These are phyloP conservation scores for Thuidium tamariscinum DNA, from an alignment of 225 moss, liverwort and hornwort genomes.

Conservation along the genomic window DNA sequence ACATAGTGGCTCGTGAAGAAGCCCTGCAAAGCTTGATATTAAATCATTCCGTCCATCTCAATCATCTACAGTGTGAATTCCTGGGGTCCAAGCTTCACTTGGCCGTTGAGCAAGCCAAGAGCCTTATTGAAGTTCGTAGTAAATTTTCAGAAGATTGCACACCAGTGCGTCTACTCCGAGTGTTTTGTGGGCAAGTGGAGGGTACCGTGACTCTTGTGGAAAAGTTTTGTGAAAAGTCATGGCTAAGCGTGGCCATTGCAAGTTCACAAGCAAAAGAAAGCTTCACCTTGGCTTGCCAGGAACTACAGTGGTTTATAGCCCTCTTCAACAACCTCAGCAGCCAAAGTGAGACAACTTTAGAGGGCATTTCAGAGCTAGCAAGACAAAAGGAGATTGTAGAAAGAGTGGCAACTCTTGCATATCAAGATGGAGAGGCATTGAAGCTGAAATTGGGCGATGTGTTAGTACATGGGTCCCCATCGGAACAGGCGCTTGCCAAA, in stretches of 20 bases:
- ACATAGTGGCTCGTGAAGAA: no score
- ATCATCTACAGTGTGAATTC: not conserved
- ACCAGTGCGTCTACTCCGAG: not conserved
- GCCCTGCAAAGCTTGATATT: not conserved
- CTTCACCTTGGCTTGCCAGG: not conserved
- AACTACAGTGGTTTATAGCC: not conserved
- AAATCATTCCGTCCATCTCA: not conserved
- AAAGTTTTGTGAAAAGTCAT: not conserved
- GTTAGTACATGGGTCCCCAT: not conserved
- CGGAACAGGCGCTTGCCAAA: not conserved
- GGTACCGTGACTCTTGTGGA: not conserved
- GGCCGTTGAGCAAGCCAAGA: not conserved
- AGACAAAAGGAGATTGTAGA: not conserved
- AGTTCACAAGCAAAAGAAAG: not conserved
- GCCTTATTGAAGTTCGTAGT: not conserved
- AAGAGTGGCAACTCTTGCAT: not conserved
- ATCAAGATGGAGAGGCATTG: not conserved
- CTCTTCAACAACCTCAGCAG: not conserved
- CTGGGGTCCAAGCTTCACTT: not conserved
- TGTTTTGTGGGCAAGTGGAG: not conserved
- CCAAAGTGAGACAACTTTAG: not conserved
- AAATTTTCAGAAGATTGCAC: no score
- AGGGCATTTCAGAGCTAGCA: not conserved
- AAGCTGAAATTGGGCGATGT: not conserved
- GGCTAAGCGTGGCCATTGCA: not conserved